Percentiles rank a stretch among this genome's conserved stretches.
Conservation (phyloP, 2,329 filamentous ascomycete species). For the Calonectria pteridis region DNA sequence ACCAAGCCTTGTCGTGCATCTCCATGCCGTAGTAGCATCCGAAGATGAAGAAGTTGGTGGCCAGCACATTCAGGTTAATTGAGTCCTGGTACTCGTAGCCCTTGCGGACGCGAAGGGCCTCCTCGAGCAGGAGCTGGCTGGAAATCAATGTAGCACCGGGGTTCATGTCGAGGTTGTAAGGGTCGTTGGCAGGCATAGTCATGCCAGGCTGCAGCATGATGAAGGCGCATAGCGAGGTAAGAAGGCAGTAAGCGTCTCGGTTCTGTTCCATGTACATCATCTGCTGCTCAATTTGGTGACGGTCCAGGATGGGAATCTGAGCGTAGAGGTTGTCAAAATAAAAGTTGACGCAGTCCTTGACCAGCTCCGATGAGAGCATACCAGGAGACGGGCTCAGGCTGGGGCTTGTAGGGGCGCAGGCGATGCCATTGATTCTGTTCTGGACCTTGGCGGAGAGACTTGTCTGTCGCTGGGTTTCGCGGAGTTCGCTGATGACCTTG, state of each 20-base stretch:
- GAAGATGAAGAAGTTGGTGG: slow-evolving; percentile 85
- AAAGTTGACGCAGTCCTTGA: slow-evolving; percentile 76
- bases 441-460: slow-evolving; percentile 73
- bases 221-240: slow-evolving; percentile 75
- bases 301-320: slow-evolving; percentile 73
- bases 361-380: slow-evolving; percentile 70
- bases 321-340: slow-evolving; percentile 77
- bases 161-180: slow-evolving; percentile 67
- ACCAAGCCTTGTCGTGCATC: slow-evolving; percentile 83
- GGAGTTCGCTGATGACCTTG: slow-evolving; percentile 80
- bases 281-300: slow-evolving; percentile 69
- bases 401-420: slow-evolving; percentile 60
- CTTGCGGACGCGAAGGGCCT: slow-evolving; percentile 74
- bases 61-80: slow-evolving; percentile 69
- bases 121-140: slow-evolving; percentile 75
- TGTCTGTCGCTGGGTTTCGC: slow-evolving; percentile 76
- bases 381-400: slow-evolving; percentile 68
- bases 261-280: slow-evolving; percentile 72
- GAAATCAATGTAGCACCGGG: slow-evolving; percentile 73
- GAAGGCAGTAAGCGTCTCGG: slow-evolving; percentile 72
- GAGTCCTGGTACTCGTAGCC: slow-evolving; percentile 70
- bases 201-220: slow-evolving; percentile 79
- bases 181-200: slow-evolving; percentile 68
- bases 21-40: slow-evolving; percentile 79
- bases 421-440: slow-evolving; percentile 69